Base-by-base conservation (phyloP, 140 eudicot genomes). In the Senecio squalidus region DNA sequence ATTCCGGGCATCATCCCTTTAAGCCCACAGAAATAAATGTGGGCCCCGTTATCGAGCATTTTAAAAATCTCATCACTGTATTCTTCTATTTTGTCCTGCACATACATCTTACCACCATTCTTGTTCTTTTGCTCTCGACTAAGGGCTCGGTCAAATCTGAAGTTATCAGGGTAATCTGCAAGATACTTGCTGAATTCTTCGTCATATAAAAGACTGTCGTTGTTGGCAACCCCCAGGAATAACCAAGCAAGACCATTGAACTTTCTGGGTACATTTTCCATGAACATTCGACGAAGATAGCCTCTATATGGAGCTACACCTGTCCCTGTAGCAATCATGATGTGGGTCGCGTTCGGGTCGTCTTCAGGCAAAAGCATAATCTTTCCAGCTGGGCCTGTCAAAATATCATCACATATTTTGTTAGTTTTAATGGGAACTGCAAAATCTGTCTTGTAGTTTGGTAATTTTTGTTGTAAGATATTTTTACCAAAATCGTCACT, bases 281-380 rank as follows among this genome's bases (percentile, higher is more conserved):
- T 91, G 75, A 91, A 86, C 98, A 91, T 91, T 18, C 98, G 90
- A 0, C 98, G 98, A n/a, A 91, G 98, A 68, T 86, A 91, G 55
- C 95, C 98, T 73, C 98, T 74, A 60, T 54, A 91, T 3, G 98
- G 98, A 72, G 98, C 98, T 22, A 91, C 88, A 28, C 98, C 98
- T 0, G 98, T 91, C 33, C 98, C 98, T 2, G 98, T 91, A 47
- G 80, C 98, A 38, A 91, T 83, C 98, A 91, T 91, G 14, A 91
- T 91, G 91, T 91, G 98, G 76, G 95, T 91, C 0, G 98, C 98
- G 3, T 46, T 86, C 14, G 88, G 85, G 72, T 91, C 68, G 2
- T 90, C 84, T 82, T 90, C 98, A 0, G 98, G 98, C 41, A 91
- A 76, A 54, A 91, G 98, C 94, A 91, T 86, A 44, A 91, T 81